These are phyloP conservation scores for Silene coronaria DNA, from an alignment of 179 eudicot genomes.

Conservation along the genomic window DNA sequence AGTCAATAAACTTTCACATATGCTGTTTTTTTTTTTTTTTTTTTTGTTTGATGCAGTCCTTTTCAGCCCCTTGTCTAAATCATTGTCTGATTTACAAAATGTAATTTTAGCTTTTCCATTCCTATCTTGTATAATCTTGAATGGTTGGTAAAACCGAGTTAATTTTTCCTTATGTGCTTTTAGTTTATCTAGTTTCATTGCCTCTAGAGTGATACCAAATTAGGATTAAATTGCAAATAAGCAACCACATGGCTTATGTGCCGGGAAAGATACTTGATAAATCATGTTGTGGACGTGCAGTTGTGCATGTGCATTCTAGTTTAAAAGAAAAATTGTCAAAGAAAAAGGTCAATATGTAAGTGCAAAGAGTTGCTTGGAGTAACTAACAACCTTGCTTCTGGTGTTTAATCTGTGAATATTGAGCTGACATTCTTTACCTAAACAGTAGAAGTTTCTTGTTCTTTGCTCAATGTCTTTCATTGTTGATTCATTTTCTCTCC, in stretches of 20 bases:
- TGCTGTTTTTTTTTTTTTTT: background rate
- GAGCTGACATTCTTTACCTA: background rate
- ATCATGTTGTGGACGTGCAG: background rate
- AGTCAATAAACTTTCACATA: background rate
- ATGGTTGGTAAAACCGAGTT: background rate
- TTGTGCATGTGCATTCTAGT: background rate
- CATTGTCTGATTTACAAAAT: background rate
- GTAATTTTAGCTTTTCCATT: background rate
- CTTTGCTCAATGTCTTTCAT: background rate
- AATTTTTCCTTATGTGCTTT: background rate
- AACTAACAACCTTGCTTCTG: background rate
- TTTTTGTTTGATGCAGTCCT: background rate
- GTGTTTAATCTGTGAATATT: background rate
- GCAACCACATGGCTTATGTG: constrained; percentile 1
- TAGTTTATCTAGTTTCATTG: background rate
- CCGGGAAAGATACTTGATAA: background rate
- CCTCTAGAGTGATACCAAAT: background rate
- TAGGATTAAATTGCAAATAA: background rate
- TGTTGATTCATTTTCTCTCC: background rate
- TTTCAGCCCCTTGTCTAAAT: background rate
- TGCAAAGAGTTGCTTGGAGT: background rate
- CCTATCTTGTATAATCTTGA: background rate
- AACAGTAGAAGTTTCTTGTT: background rate
- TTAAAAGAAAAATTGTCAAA: background rate
- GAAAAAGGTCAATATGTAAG: background rate